Percentiles rank a stretch among this genome's conserved stretches.
Evolutionary conservation across 1,284 basidiomycete species (phyloP).

Genomic region (Cryptococcus wingfieldii): DNA sequence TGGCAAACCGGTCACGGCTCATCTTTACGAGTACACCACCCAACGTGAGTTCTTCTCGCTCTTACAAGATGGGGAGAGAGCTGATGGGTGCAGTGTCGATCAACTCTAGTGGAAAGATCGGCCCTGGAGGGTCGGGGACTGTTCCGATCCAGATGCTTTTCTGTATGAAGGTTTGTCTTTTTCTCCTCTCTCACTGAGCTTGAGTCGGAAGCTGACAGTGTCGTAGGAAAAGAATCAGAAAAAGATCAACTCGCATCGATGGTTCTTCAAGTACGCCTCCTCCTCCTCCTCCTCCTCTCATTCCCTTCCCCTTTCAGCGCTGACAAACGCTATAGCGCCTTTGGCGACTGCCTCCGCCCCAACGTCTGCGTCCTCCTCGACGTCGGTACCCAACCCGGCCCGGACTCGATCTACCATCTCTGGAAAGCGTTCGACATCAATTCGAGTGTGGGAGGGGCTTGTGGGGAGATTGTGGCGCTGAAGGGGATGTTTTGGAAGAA

Average conservation of each 20-base stretch:
- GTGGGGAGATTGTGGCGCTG: constrained; percentile 91
- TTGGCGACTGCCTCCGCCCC: constrained; percentile 52
- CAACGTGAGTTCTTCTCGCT: constrained; percentile 58
- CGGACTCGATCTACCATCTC: constrained; percentile 84
- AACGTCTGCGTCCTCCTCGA: constrained; percentile 93
- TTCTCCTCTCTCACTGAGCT: not conserved
- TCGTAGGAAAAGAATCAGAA: constrained; percentile 45
- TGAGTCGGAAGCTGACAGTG: not conserved
- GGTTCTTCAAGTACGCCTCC: constrained; percentile 69
- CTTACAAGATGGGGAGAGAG: not conserved
- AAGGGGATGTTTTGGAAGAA: constrained; percentile 77
- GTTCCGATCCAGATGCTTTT: constrained; percentile 91
- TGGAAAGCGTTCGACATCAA: constrained; percentile 98
- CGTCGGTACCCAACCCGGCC: constrained; percentile 88
- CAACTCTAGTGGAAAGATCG: constrained; percentile 72
- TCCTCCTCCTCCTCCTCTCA: too few species aligned
- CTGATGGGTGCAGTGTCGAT: constrained; percentile 59
- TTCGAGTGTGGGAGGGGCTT: constrained; percentile 91
- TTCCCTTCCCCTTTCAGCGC: not conserved
- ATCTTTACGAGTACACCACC: constrained; percentile 92
- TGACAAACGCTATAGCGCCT: not conserved
- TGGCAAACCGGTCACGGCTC: constrained; percentile 77
- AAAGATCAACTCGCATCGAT: constrained; percentile 83
- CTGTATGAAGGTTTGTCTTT: constrained; percentile 76
- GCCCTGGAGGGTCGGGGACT: constrained; percentile 61